phyloP scores from a whole-genome alignment of 2,329 filamentous ascomycete genomes.

The Amylocarpus encephaloides region DNA sequence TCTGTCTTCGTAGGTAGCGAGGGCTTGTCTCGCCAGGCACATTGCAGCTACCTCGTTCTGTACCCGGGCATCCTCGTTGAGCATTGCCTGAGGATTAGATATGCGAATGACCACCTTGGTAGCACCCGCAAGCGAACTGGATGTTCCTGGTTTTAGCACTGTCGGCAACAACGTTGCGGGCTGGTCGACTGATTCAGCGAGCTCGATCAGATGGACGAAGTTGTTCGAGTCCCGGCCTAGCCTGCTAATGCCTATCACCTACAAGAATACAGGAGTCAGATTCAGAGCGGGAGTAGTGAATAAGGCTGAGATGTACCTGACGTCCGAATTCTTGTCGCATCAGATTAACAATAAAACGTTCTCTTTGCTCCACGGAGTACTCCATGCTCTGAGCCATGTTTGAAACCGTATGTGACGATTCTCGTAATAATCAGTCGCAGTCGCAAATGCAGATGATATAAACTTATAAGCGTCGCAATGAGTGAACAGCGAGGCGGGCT shows the following conservation, averaged over 20 bases:
- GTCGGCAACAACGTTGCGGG: not conserved
- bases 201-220: conserved; percentile 1
- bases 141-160: conserved; percentile 1
- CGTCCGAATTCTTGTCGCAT: not conserved
- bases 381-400: not conserved
- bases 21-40: not conserved
- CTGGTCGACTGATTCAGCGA: not conserved
- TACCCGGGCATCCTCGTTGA: conserved; percentile 3
- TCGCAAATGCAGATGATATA: not conserved
- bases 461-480: not conserved
- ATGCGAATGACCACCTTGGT: conserved; percentile 88
- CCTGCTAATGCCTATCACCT: not conserved
- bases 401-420: not conserved
- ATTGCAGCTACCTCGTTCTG: conserved; percentile 6
- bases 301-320: not conserved
- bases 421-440: not conserved
- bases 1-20: not conserved
- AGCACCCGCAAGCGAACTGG: conserved; percentile 38
- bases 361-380: not conserved
- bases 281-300: not conserved
- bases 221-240: conserved; percentile 7
- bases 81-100: conserved; percentile 79
- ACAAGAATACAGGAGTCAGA: not conserved
- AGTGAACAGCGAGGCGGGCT: no score
- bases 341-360: not conserved